A percentile compares a stretch with the other conserved stretches of the same genome.
Evolutionary conservation across 2,329 filamentous ascomycete species (phyloP).

Genomic region (Penicillium sp.): DNA sequence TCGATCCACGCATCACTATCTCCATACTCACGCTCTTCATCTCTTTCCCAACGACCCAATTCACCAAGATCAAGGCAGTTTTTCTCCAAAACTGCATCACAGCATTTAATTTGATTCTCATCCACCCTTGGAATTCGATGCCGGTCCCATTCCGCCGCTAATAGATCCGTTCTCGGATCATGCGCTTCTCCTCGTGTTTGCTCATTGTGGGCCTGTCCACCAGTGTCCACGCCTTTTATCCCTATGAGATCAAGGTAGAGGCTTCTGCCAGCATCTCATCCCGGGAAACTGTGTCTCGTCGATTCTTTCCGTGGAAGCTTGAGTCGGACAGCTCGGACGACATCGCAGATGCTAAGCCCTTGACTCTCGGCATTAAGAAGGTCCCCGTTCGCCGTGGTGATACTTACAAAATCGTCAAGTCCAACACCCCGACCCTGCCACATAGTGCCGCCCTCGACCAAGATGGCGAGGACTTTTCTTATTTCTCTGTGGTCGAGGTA

Average conservation of each 20-base stretch:
- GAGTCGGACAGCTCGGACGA: conserved; percentile 21
- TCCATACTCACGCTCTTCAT: neutral
- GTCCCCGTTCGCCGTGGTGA: conserved; percentile 51
- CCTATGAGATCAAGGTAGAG: conserved; percentile 39
- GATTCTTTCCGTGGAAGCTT: conserved; percentile 41
- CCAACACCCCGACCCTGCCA: conserved; percentile 44
- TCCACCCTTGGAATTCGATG: neutral
- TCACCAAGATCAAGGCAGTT: neutral
- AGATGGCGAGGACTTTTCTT: conserved; percentile 59
- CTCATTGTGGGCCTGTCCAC: conserved; percentile 38
- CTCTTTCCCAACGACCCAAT: neutral
- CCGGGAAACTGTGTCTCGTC: conserved; percentile 29
- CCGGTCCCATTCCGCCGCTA: neutral
- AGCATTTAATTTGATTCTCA: neutral
- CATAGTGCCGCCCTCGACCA: conserved; percentile 57
- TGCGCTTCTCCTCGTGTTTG: conserved; percentile 45
- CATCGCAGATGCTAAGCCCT: conserved; percentile 24
- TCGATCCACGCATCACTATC: neutral
- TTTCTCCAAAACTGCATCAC: neutral
- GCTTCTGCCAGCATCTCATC: conserved; percentile 21
- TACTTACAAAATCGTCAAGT: conserved; percentile 50
- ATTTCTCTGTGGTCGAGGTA: conserved; percentile 56
- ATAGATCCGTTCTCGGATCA: conserved; percentile 28
- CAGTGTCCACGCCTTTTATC: conserved; percentile 49
- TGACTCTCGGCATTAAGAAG: conserved; percentile 46